A percentile compares a stretch with the other conserved stretches of the same genome.
Conservation (phyloP, 139 green algal genomes). For the Diplosphaera chodatii region DNA sequence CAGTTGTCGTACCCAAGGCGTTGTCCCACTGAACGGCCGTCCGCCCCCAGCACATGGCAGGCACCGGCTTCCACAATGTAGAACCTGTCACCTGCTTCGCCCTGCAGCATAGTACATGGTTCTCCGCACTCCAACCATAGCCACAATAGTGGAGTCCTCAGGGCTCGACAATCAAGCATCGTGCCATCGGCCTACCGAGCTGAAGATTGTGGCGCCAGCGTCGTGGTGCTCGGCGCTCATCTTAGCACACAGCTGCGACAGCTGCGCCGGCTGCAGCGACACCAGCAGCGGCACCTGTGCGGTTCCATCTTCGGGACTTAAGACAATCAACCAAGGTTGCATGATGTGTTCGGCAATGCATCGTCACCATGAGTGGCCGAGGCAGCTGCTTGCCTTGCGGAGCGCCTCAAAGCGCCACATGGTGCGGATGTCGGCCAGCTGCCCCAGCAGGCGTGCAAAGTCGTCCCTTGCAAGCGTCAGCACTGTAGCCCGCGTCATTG, state of each 20-base stretch:
- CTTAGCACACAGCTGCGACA: constrained; percentile 37
- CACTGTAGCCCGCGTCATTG: constrained; percentile 27
- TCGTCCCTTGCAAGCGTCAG: constrained; percentile 56
- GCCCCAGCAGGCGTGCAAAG: constrained; percentile 64
- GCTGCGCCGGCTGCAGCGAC: constrained; percentile 33
- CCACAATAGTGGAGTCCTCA: neutral
- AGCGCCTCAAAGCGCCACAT: constrained; percentile 85
- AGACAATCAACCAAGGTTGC: too few species aligned
- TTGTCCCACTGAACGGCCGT: neutral
- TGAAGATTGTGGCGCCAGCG: constrained; percentile 44
- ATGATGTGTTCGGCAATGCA: too few species aligned
- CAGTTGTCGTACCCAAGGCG: neutral
- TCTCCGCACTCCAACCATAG: too few species aligned
- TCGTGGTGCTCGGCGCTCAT: constrained; percentile 21
- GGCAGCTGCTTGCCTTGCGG: constrained; percentile 43
- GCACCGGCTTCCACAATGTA: constrained; percentile 85
- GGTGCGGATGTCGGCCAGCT: constrained; percentile 60
- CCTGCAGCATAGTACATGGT: too few species aligned
- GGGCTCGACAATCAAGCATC: neutral
- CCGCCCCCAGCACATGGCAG: constrained; percentile 18
- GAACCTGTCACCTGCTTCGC: constrained; percentile 62
- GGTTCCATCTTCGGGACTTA: too few species aligned
- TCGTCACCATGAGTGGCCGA: too few species aligned
- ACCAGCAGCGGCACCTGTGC: constrained; percentile 46
- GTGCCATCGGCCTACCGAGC: neutral